Percentiles rank a stretch among this genome's conserved stretches.
These are phyloP conservation scores for Candida quercuum DNA, from an alignment of 805 yeast species.

Conservation along the genomic window DNA sequence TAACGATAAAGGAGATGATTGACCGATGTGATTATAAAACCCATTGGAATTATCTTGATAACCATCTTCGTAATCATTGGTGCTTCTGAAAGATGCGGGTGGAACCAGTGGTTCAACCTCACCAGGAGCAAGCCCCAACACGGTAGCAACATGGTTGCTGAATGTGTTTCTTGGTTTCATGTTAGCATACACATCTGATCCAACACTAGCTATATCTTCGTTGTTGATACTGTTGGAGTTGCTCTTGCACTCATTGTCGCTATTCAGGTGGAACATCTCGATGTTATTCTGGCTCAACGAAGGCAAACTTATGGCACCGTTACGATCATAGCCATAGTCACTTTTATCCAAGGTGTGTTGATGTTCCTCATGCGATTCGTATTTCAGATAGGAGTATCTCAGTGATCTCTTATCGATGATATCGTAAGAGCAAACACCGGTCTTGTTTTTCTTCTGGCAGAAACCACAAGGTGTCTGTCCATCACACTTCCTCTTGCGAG, in stretches of 20 bases:
- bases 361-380: background rate
- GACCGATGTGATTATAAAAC: constrained; percentile 27
- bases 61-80: background rate
- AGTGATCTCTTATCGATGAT: constrained; percentile 7
- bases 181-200: too few relatives aligned
- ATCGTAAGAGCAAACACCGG: constrained; percentile 23
- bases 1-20: constrained; percentile 31
- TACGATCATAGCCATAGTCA: too few relatives aligned
- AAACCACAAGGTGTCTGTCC: constrained; percentile 27
- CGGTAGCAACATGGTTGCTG: background rate
- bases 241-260: too few relatives aligned
- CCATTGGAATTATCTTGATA: constrained; percentile 14
- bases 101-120: background rate
- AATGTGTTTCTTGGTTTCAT: too few relatives aligned
- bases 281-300: too few relatives aligned
- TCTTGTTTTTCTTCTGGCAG: constrained; percentile 22
- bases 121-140: background rate
- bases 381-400: constrained; percentile 1
- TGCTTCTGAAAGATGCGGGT: too few relatives aligned
- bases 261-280: too few relatives aligned
- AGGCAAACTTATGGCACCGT: too few relatives aligned
- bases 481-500: constrained; percentile 28
- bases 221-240: too few relatives aligned
- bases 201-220: too few relatives aligned
- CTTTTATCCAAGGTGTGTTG: background rate